These are phyloP conservation scores for Heritiera fomes DNA, from an alignment of 345 rosid species.

Conservation along the genomic window DNA sequence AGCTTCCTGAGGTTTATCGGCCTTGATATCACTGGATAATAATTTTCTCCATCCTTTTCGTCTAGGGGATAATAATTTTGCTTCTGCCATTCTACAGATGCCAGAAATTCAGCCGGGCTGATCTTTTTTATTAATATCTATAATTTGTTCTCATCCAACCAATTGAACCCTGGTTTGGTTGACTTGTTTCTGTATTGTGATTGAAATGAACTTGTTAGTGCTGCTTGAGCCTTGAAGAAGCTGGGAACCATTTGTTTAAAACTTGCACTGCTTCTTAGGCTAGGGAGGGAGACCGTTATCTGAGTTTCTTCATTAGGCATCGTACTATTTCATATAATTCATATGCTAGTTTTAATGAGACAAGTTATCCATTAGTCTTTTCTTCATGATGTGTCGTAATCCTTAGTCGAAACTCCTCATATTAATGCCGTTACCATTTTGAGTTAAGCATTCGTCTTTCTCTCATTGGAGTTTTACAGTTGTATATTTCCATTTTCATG, in stretches of 20 bases:
- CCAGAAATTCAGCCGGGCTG: background rate
- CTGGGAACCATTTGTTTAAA: background rate
- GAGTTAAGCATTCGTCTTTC: background rate
- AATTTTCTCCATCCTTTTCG: slow-evolving; percentile 2
- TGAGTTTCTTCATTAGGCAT: background rate
- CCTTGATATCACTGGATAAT: slow-evolving; percentile 37
- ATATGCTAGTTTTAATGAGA: background rate
- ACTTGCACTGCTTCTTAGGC: background rate
- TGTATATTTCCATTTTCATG: background rate
- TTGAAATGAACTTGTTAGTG: slow-evolving; percentile 7
- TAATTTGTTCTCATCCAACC: background rate
- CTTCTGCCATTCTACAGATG: background rate
- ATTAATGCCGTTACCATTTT: no score
- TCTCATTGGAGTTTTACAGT: background rate
- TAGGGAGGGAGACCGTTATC: background rate
- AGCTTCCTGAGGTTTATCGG: slow-evolving; percentile 78
- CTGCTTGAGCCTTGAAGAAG: background rate
- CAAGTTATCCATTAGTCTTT: background rate
- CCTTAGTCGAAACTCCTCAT: background rate
- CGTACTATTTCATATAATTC: background rate
- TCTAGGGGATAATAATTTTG: slow-evolving; percentile 1
- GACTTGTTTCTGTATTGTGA: background rate
- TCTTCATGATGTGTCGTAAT: background rate
- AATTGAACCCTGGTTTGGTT: background rate
- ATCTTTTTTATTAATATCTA: background rate